Percentiles rank a stretch among this genome's conserved stretches.
Evolutionary conservation across 495 filamentous ascomycete genomes (phyloP).

Genomic region (Penicillium simplicissimum): DNA sequence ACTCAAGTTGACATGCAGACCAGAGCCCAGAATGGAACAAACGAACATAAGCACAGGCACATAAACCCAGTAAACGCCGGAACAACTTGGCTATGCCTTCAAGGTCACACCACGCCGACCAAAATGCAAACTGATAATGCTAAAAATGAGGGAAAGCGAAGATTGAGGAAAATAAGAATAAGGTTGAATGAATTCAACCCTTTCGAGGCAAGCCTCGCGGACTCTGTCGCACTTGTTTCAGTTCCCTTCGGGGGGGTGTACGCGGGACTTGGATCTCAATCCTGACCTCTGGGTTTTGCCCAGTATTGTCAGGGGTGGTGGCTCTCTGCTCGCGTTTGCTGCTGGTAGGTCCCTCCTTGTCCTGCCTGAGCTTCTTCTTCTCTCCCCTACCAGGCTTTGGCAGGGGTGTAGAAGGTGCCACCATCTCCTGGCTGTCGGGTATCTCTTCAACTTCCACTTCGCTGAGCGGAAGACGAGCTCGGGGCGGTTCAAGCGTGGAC

Average conservation of each 20-base stretch:
- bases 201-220: conserved; percentile 6
- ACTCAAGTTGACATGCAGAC: neutral
- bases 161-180: neutral
- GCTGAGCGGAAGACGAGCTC: neutral
- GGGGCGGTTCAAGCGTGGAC: neutral
- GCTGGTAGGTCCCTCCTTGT: neutral
- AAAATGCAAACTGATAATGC: conserved; percentile 1
- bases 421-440: conserved; percentile 38
- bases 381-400: neutral
- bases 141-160: neutral
- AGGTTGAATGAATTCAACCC: conserved; percentile 1
- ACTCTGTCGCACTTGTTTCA: conserved; percentile 6
- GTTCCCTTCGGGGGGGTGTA: conserved; percentile 20
- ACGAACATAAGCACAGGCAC: neutral
- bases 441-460: conserved; percentile 28
- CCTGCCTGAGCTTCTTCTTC: neutral
- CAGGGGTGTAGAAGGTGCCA: neutral
- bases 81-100: neutral
- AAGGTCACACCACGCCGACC: neutral
- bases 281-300: neutral
- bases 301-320: neutral
- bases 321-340: conserved; percentile 3
- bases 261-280: conserved; percentile 12
- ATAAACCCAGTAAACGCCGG: neutral
- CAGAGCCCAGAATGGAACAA: neutral